These are phyloP conservation scores for Capronia americana DNA, from an alignment of 2,329 filamentous ascomycete species.

Conservation along the genomic window DNA sequence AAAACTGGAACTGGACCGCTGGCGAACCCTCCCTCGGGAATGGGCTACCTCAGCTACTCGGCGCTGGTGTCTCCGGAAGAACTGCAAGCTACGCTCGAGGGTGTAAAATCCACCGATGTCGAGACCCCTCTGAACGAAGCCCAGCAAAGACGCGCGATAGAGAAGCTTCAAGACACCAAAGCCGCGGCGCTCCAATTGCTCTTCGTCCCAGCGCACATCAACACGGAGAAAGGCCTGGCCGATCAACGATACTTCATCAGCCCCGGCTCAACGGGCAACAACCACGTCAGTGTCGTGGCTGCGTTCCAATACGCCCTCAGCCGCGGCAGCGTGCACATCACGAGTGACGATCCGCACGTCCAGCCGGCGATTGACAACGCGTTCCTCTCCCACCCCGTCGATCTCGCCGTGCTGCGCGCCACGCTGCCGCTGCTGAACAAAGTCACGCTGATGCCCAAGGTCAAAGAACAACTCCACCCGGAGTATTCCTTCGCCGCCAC, in stretches of 20 bases:
- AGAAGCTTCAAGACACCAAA: slow-evolving; percentile 12
- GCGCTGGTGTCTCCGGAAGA: slow-evolving; percentile 10
- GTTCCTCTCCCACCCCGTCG: slow-evolving; percentile 51
- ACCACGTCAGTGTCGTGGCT: slow-evolving; percentile 19
- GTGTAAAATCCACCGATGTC: background rate
- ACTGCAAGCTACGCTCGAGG: slow-evolving; percentile 18
- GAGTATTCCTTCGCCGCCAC: background rate
- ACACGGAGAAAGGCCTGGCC: slow-evolving; percentile 8
- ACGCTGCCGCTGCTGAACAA: slow-evolving; percentile 22
- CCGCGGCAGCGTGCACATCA: slow-evolving; percentile 56
- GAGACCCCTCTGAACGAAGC: background rate
- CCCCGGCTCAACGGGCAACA: slow-evolving; percentile 13
- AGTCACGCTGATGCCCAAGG: slow-evolving; percentile 7
- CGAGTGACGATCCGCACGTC: slow-evolving; percentile 39
- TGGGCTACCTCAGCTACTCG: slow-evolving; percentile 23
- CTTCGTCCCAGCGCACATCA: slow-evolving; percentile 21
- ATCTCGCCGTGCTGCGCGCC: slow-evolving; percentile 49
- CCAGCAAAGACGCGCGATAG: slow-evolving; percentile 10
- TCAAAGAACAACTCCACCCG: slow-evolving; percentile 10
- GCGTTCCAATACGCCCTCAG: slow-evolving; percentile 52
- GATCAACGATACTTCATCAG: slow-evolving; percentile 19
- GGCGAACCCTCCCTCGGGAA: slow-evolving; percentile 17
- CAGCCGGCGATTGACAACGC: slow-evolving; percentile 53
- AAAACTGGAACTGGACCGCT: slow-evolving; percentile 15
- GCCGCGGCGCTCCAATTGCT: slow-evolving; percentile 20